Conservation (phyloP, 441 rosid genomes). For the Syzygium malaccense region DNA sequence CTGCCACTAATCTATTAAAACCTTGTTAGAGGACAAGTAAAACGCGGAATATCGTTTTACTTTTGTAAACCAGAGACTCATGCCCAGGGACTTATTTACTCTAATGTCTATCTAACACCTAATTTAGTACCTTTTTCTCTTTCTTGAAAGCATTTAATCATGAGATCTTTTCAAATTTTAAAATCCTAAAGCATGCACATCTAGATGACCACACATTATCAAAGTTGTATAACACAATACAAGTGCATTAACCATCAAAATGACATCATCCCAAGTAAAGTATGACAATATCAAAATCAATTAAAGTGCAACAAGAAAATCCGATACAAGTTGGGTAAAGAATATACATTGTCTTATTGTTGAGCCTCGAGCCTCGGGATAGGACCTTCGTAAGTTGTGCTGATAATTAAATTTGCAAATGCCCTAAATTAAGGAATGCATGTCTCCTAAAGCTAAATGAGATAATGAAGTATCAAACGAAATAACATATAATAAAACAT, state of each 20-base stretch:
- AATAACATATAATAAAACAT: no score
- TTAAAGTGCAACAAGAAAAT: neutral
- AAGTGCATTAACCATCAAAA: neutral
- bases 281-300: neutral
- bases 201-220: neutral
- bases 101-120: neutral
- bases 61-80: neutral
- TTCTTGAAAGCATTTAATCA: neutral
- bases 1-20: neutral
- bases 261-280: neutral
- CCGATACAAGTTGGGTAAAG: neutral
- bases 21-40: neutral
- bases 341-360: no score
- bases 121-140: neutral
- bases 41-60: neutral
- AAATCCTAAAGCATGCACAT: neutral
- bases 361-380: neutral
- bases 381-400: neutral
- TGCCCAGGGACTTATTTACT: neutral
- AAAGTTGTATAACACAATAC: neutral
- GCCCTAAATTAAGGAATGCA: neutral
- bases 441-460: no score
- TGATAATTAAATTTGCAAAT: no score
- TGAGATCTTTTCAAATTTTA: neutral
- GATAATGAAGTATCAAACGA: neutral